These are phyloP conservation scores for Tanozyma kutaoensis DNA, from an alignment of 805 yeast species.

Conservation along the genomic window DNA sequence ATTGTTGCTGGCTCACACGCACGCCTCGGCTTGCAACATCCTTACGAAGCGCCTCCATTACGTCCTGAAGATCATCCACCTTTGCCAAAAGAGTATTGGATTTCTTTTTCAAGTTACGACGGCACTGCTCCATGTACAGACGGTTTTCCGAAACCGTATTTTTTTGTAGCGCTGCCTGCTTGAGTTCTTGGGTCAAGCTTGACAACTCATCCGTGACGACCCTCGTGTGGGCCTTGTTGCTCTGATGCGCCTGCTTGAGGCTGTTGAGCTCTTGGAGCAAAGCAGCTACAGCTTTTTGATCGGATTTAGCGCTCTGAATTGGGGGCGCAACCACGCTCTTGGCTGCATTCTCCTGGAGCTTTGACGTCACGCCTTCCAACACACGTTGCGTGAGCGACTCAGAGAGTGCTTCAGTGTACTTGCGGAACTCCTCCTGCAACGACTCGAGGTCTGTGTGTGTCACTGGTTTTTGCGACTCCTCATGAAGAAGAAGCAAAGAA, in stretches of 20 bases:
- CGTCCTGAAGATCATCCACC: conserved; percentile 86
- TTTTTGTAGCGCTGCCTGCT: conserved; percentile 27
- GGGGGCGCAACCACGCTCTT: conserved; percentile 2
- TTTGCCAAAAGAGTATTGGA: conserved; percentile 62
- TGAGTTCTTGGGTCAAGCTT: conserved; percentile 40
- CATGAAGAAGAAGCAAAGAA: conserved; percentile 44
- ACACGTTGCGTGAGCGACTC: too few species aligned
- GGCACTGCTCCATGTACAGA: conserved; percentile 65
- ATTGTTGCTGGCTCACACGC: conserved; percentile 61
- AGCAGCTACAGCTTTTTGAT: conserved; percentile 12
- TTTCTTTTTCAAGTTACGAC: conserved; percentile 57
- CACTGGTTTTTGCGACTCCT: conserved; percentile 6
- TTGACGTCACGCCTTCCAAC: conserved; percentile 2
- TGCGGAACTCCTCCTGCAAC: too few species aligned
- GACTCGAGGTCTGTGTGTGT: too few species aligned
- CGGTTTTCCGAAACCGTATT: conserved; percentile 24
- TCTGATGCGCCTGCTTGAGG: conserved; percentile 40
- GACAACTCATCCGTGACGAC: conserved; percentile 26
- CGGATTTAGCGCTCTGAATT: too few species aligned
- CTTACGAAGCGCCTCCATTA: conserved; percentile 76
- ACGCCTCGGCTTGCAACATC: conserved; percentile 91
- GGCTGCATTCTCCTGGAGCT: conserved; percentile 2
- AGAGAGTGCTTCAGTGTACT: too few species aligned
- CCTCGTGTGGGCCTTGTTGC: conserved; percentile 29
- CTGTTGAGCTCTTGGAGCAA: conserved; percentile 48